phyloP scores from a whole-genome alignment of 139 green algal species.

The Tetradesmus obliquus region DNA sequence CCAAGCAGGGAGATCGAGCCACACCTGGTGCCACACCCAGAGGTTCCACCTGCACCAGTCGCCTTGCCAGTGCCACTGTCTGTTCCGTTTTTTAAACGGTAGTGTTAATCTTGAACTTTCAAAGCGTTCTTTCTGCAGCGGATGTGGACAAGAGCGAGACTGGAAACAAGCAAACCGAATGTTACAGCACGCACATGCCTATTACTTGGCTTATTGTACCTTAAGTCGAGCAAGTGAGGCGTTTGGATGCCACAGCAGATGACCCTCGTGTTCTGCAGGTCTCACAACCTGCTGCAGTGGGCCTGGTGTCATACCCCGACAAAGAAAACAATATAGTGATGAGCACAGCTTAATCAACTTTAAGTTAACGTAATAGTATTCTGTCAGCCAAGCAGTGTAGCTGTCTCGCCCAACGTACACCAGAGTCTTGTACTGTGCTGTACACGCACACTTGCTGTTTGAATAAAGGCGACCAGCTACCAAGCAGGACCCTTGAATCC shows the following conservation, averaged over 20 bases:
- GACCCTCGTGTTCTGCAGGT: not conserved
- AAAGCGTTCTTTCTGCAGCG: no score
- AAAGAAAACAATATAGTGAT: no score
- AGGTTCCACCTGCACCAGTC: not conserved
- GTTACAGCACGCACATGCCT: not conserved
- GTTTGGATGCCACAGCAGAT: no score
- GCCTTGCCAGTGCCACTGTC: not conserved
- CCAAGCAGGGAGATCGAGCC: not conserved
- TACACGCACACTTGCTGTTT: not conserved
- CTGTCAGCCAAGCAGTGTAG: no score
- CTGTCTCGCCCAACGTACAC: not conserved
- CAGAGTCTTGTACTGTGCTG: not conserved
- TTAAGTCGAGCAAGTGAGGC: no score
- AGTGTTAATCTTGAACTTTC: no score
- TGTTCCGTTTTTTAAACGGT: no score
- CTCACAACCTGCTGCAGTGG: not conserved
- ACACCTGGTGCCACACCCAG: not conserved
- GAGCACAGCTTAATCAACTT: no score
- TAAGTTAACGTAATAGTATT: no score
- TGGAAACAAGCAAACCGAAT: not conserved
- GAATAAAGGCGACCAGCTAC: no score
- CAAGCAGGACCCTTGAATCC: not conserved
- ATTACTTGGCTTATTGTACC: no score
- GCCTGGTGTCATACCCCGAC: no score
- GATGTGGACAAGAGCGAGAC: not conserved